Conservation (phyloP, 2,329 filamentous ascomycete species). For the Penicillium crustosum region DNA sequence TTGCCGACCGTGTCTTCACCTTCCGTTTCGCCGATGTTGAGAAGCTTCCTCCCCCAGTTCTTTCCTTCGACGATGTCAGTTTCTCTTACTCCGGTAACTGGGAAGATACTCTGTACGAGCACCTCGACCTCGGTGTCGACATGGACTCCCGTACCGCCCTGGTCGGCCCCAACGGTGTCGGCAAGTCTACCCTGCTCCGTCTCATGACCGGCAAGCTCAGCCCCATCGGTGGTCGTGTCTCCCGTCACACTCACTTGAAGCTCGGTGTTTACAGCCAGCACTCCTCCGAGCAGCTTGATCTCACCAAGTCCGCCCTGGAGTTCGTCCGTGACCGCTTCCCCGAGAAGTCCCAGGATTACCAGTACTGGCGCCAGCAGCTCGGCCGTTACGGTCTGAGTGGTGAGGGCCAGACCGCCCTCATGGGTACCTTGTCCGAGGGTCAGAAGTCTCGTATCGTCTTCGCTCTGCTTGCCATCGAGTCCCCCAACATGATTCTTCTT, state of each 20-base stretch:
- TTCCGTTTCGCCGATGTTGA: conserved; percentile 99
- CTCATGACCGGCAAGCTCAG: conserved; percentile 96
- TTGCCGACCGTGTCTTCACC: conserved; percentile 82
- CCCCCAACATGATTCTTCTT: conserved; percentile 94
- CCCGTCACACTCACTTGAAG: conserved; percentile 96
- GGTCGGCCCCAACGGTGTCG: conserved; percentile 97
- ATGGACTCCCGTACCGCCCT: conserved; percentile 98
- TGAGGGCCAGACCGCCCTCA: conserved; percentile 91
- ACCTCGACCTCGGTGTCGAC: conserved; percentile 97
- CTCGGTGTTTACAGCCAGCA: conserved; percentile 98
- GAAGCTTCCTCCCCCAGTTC: conserved; percentile 95
- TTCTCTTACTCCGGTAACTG: conserved; percentile 94
- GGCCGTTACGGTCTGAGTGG: conserved; percentile 91
- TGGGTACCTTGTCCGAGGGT: conserved; percentile 96
- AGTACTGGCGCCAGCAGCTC: conserved; percentile 98
- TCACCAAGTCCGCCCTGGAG: conserved; percentile 96
- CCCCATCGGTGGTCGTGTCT: conserved; percentile 77
- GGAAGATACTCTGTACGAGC: conserved; percentile 90
- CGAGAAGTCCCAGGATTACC: conserved; percentile 89
- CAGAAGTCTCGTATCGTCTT: conserved; percentile 99
- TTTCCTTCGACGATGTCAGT: conserved; percentile 95
- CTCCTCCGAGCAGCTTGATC: conserved; percentile 94
- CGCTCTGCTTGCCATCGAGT: conserved; percentile 89
- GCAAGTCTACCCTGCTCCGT: conserved; percentile 93
- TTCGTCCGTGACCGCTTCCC: conserved; percentile 96